Base-by-base conservation (phyloP, 148 eudicot species). In the Dysphania ambrosioides region DNA sequence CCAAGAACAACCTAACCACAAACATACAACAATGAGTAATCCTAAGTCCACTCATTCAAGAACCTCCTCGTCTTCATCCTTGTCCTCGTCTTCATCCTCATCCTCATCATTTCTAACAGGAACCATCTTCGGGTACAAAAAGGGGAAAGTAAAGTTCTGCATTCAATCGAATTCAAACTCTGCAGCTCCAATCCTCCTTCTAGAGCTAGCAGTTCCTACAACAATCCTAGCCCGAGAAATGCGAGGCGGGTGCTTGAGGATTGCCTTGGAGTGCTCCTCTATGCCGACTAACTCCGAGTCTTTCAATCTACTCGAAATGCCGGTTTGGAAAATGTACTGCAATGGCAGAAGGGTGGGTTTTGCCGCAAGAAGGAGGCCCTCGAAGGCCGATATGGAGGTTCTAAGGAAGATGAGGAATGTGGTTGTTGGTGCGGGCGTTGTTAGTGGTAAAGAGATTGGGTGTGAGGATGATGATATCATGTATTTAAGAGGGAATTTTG, bases 261-360 rank as follows among this genome's bases (percentile, higher is more conserved):
- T 89, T 29, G 87, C 87, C 2, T 77, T 89, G 0, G 87, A 89
- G 19, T 80, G 85, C 38, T 26, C 57, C 5, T 4, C 65, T 15
- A 2, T 8, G 0, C 13, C n/a, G 0, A 67, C 40, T 0, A 72
- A 15, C 26, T 19, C n/a, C 9, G 18, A 13, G 19, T 27, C 21
- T 2, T 16, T 19, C 0, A 35, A 72, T 4, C 74, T 53, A 6
- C 60, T 69, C 16, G 74, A 62, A 26, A 82, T 72, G 79, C 88
- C 90, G 10, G 80, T 79, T 0, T 89, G 93, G 93, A 81, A 61
- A 18, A 85, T 87, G 93, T 87, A 82, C 34, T 89, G 88, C 53
- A 89, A 89, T 36, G 90, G 93, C 16, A 81, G 83, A 75, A 84
- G 82, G 32, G 82, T 81, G 12, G 93, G 93, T 68, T 87, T 79